A percentile compares a stretch with the other conserved stretches of the same genome.
phyloP scores from a whole-genome alignment of 2,329 filamentous ascomycete species.

The Colletotrichum higginsianum region DNA sequence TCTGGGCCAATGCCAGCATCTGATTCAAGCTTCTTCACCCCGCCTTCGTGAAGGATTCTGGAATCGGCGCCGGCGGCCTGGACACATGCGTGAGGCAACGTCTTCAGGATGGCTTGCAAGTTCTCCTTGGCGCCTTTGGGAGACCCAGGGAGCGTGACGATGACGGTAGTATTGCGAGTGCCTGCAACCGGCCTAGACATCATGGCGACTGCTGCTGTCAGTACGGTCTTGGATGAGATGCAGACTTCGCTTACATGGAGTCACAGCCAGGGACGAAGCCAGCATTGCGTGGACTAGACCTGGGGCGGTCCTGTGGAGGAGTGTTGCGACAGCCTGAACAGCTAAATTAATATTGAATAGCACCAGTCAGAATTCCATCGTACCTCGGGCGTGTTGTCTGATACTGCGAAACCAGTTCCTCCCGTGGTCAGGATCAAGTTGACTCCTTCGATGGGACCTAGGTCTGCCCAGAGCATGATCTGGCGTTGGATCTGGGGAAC shows the following conservation, averaged over 20 bases:
- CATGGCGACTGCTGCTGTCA: conserved; percentile 80
- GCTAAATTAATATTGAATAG: background rate
- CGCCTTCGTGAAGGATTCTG: conserved; percentile 82
- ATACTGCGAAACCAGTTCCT: conserved; percentile 90
- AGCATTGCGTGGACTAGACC: conserved; percentile 98
- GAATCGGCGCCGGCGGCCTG: conserved; percentile 90
- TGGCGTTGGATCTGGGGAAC: conserved; percentile 80
- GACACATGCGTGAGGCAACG: conserved; percentile 94
- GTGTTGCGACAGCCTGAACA: conserved; percentile 78
- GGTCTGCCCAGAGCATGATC: conserved; percentile 82
- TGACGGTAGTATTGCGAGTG: conserved; percentile 83
- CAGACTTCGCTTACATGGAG: conserved; percentile 80
- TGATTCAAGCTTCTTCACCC: conserved; percentile 85
- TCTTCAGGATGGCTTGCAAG: conserved; percentile 86
- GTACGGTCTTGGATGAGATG: background rate
- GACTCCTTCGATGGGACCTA: conserved; percentile 63
- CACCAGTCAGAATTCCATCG: background rate
- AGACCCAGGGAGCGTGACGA: conserved; percentile 92
- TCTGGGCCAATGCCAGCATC: conserved; percentile 76
- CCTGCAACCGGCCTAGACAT: conserved; percentile 97
- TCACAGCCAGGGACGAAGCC: conserved; percentile 84
- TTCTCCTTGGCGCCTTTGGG: conserved; percentile 97
- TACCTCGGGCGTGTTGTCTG: conserved; percentile 92
- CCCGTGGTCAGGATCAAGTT: conserved; percentile 92
- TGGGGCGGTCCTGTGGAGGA: conserved; percentile 88